Percentiles rank a stretch among this genome's conserved stretches.
phyloP scores from a whole-genome alignment of 78 protist species.

The Dictyostelium firmibasis region DNA sequence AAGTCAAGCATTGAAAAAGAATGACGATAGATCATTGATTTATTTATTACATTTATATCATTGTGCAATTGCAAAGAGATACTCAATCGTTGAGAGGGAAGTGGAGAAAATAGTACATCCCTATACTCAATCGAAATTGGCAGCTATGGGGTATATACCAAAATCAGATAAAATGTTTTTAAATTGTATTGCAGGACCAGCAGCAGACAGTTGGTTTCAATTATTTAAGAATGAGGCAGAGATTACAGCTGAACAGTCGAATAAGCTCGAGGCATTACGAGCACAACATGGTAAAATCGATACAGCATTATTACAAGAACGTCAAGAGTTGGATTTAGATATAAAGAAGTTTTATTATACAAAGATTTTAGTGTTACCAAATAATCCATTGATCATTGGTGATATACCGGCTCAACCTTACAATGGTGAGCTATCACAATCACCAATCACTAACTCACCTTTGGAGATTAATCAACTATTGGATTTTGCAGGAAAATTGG shows the following conservation, averaged over 20 bases:
- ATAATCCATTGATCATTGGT: constrained; percentile 21
- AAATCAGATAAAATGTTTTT: constrained; percentile 36
- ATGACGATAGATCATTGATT: constrained; percentile 54
- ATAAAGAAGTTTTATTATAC: constrained; percentile 51
- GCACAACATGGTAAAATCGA: constrained; percentile 19
- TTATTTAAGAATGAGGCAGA: constrained; percentile 51
- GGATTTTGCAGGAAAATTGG: constrained; percentile 55
- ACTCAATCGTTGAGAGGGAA: constrained; percentile 47
- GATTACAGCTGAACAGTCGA: background rate
- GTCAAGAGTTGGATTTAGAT: constrained; percentile 52
- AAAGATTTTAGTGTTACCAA: constrained; percentile 48
- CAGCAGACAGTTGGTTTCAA: constrained; percentile 33
- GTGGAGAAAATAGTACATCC: constrained; percentile 74
- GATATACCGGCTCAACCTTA: constrained; percentile 25
- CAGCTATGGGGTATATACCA: constrained; percentile 65
- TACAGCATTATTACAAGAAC: background rate
- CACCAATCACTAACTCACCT: constrained; percentile 5
- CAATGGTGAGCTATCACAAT: background rate
- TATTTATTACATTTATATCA: constrained; percentile 58
- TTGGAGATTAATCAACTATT: constrained; percentile 54
- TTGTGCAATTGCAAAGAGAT: constrained; percentile 54
- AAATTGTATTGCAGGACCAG: constrained; percentile 55
- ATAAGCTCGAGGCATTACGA: constrained; percentile 45
- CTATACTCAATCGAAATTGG: constrained; percentile 44
- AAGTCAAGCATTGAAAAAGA: constrained; percentile 62